Evolutionary conservation across 163 green algal genomes (phyloP), one percentile per base, ranked within the genome.

Genomic region (Scenedesmus sp.): DNA sequence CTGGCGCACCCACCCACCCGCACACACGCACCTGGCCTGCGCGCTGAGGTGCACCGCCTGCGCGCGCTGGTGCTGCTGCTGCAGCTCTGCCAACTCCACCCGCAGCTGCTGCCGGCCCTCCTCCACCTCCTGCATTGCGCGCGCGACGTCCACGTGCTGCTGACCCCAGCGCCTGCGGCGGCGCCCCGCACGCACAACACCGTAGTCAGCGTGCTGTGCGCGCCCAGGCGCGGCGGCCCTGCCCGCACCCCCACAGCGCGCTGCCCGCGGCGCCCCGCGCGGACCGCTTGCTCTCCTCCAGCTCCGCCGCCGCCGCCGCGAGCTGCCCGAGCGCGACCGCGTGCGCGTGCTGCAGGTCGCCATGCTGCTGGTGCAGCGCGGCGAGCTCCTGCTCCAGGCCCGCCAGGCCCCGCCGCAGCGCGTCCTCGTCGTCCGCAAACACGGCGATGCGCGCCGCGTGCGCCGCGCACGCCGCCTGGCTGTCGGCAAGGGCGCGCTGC

Each of bases 291-390:
- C 22, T 66, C 36, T 77, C 69, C 18, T 36, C n/a, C 22, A 56
- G 10, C 36, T 77, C 69, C 1, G 45, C 53, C 28, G 39, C 34
- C 6, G 69, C 28, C 20, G 57, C 54, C 31, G 26, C 18, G 36
- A 77, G 54, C 36, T 77, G 53, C 42, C 58, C 22, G 4, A 67
- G 34, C 39, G 54, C 18, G 28, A 0, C 17, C 1, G 14, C 24
- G 20, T 77, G 69, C 13, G 66, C n/a, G 11, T 26, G 13, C 14
- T 67, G 34, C 53, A 77, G 54, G 24, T 67, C 34, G 39, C 58
- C 24, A 53, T 77, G 54, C 24, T 77, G 69, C 24, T 67, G 29
- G 15, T 77, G 69, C 36, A 77, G 69, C 24, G 6, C 44, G 17
- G 53, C 47, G 14, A 77, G 39, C 39, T 77, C 53, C 24, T 47